phyloP scores from a whole-genome alignment of 805 yeast species.

The Ogataea zsoltii region DNA sequence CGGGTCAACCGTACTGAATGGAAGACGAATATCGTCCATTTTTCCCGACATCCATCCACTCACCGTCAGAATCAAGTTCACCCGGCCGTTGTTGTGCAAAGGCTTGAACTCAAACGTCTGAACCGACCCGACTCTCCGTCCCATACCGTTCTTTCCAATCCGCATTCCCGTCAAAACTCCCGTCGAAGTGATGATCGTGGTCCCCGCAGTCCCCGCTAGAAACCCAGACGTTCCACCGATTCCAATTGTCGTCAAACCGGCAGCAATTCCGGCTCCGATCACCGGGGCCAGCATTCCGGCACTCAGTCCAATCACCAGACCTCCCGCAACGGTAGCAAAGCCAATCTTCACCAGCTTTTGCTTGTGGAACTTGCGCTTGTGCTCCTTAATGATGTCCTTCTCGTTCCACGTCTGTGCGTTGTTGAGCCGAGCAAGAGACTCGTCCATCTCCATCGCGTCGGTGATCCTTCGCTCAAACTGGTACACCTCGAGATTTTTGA shows the following conservation, averaged over 20 bases:
- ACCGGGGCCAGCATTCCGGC: conserved; percentile 97
- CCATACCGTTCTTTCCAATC: conserved; percentile 85
- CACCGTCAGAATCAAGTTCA: conserved; percentile 83
- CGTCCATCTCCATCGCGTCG: conserved; percentile 83
- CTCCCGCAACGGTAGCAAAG: conserved; percentile 94
- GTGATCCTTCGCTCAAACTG: conserved; percentile 92
- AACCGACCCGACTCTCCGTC: conserved; percentile 85
- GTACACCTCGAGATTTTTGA: conserved; percentile 65
- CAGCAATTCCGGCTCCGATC: conserved; percentile 97
- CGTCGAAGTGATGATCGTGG: conserved; percentile 88
- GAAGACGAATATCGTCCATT: conserved; percentile 92
- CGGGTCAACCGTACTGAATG: conserved; percentile 95
- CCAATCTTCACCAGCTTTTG: conserved; percentile 85
- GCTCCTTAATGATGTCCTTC: conserved; percentile 61
- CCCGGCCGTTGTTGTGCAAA: conserved; percentile 83
- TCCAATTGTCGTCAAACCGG: conserved; percentile 94
- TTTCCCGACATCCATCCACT: conserved; percentile 98
- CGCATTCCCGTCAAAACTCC: conserved; percentile 90
- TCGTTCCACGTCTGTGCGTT: conserved; percentile 69
- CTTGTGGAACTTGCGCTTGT: conserved; percentile 65
- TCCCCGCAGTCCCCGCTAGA: conserved; percentile 95
- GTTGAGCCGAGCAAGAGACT: conserved; percentile 36
- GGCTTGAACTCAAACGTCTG: conserved; percentile 93
- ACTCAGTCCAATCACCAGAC: conserved; percentile 87
- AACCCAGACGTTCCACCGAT: conserved; percentile 92